Conservation (phyloP, 208 protist species). For the Tritrichomonas foetus region DNA sequence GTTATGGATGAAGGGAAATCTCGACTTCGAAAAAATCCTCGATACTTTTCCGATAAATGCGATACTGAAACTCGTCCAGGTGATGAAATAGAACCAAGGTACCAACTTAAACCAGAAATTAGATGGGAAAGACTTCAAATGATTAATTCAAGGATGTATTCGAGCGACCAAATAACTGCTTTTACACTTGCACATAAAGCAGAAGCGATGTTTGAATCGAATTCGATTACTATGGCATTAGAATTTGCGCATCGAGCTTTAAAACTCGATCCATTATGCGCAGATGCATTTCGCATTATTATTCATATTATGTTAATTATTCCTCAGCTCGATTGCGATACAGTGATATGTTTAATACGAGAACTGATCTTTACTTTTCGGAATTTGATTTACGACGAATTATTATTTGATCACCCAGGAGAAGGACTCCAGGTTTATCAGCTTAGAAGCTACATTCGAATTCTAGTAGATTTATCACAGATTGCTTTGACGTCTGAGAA, state of each 20-base stretch:
- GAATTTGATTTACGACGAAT: neutral
- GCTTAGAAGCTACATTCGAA: neutral
- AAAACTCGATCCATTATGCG: neutral
- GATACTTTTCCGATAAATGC: too few species aligned
- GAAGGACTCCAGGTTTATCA: neutral
- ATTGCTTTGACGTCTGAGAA: neutral
- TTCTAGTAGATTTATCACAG: neutral
- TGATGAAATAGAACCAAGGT: too few species aligned
- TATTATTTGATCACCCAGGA: neutral
- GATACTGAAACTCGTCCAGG: too few species aligned
- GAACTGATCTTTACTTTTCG: neutral
- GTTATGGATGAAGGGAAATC: too few species aligned
- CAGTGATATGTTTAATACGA: neutral
- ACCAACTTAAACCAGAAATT: too few species aligned
- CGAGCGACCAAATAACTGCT: neutral
- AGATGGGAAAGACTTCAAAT: too few species aligned
- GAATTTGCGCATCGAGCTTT: neutral
- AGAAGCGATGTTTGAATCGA: neutral
- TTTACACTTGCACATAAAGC: neutral
- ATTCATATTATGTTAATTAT: neutral
- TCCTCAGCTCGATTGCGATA: neutral
- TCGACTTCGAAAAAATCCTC: too few species aligned
- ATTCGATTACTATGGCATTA: neutral
- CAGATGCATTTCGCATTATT: neutral
- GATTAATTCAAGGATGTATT: too few species aligned